Conservation (phyloP, 1,139 yeast species). For the Zygosaccharomyces pseudobailii region DNA sequence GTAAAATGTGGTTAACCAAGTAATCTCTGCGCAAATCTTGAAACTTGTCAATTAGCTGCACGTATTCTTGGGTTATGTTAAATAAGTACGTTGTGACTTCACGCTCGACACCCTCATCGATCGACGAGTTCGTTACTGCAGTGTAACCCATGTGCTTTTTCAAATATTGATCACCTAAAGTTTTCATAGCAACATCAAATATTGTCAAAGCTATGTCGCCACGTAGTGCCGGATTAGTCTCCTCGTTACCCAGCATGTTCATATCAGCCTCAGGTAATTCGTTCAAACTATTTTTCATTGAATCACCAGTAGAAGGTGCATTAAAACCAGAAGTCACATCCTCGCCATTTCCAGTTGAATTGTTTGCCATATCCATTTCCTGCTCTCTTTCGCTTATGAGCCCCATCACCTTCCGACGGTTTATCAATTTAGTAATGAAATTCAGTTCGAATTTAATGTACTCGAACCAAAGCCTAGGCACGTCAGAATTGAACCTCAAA, state of each 20-base stretch:
- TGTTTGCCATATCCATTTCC: conserved; percentile 34
- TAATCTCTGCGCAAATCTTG: conserved; percentile 64
- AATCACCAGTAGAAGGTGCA: conserved; percentile 49
- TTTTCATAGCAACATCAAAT: conserved; percentile 65
- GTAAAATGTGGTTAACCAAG: conserved; percentile 59
- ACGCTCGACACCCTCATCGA: conserved; percentile 25
- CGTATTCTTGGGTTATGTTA: conserved; percentile 43
- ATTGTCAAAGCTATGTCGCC: conserved; percentile 86
- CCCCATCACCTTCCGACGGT: conserved; percentile 79
- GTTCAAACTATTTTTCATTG: conserved; percentile 57
- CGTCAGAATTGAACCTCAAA: conserved; percentile 75
- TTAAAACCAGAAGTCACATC: conserved; percentile 43
- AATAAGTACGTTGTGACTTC: conserved; percentile 37
- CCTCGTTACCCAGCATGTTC: conserved; percentile 79
- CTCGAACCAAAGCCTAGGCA: conserved; percentile 70
- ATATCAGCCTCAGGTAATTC: conserved; percentile 83
- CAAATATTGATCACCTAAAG: conserved; percentile 36
- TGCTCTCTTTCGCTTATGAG: conserved; percentile 70
- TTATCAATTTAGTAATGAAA: conserved; percentile 75
- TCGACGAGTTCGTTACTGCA: conserved; percentile 20
- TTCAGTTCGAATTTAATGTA: conserved; percentile 86
- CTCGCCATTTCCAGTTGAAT: conserved; percentile 28
- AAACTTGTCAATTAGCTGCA: conserved; percentile 61
- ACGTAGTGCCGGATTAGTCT: conserved; percentile 81
- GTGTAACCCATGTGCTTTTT: conserved; percentile 34